A percentile compares a stretch with the other conserved stretches of the same genome.
phyloP scores from a whole-genome alignment of 345 rosid genomes.

The Eucalyptus curtisii region DNA sequence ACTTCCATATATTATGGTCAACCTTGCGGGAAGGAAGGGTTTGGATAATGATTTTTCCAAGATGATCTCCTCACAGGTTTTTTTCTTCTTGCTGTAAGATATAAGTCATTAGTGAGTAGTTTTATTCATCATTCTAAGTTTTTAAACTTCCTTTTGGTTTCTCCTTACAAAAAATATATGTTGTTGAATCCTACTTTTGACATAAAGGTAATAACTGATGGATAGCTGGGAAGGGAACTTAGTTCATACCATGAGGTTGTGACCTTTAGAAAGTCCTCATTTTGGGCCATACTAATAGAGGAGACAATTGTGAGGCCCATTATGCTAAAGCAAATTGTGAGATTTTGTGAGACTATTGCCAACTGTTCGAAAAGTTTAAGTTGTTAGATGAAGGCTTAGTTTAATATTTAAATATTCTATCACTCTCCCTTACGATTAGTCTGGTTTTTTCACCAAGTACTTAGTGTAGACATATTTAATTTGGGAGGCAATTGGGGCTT shows the following conservation, averaged over 20 bases:
- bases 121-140: background rate
- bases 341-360: background rate
- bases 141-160: background rate
- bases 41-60: constrained; percentile 33
- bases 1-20: constrained; percentile 60
- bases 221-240: background rate
- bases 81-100: background rate
- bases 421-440: background rate
- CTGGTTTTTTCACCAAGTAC: background rate
- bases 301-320: background rate
- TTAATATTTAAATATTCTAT: too few species aligned
- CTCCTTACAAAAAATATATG: background rate
- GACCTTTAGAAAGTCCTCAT: background rate
- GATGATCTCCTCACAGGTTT: constrained; percentile 64
- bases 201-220: background rate
- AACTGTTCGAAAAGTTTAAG: background rate
- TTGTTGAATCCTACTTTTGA: background rate
- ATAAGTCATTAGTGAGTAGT: background rate
- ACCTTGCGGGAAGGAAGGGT: constrained; percentile 57
- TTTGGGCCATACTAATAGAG: background rate
- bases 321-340: background rate
- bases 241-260: background rate
- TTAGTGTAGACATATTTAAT: background rate
- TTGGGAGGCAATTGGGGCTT: background rate
- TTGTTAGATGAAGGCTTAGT: background rate